phyloP scores from a whole-genome alignment of 2,329 filamentous ascomycete genomes.

The Lasiodiplodia theobromae region DNA sequence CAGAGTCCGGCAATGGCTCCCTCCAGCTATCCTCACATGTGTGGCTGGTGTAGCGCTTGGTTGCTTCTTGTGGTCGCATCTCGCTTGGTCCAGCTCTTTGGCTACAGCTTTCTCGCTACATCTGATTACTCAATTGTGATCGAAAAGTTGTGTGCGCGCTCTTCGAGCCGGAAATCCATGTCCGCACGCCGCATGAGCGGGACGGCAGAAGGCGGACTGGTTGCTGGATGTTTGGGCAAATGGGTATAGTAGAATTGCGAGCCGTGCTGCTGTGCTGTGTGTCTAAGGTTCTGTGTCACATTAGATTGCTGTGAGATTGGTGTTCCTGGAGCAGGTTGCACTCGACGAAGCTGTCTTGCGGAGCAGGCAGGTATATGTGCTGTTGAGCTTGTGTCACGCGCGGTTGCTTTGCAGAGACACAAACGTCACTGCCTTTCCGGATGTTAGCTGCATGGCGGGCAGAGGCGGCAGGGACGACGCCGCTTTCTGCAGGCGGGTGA shows the following conservation, averaged over 20 bases:
- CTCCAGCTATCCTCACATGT: too few relatives aligned
- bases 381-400: too few relatives aligned
- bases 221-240: neutral
- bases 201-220: neutral
- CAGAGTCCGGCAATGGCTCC: too few relatives aligned
- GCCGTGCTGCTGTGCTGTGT: neutral
- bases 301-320: neutral
- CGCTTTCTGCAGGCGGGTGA: conserved; percentile 13
- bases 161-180: neutral
- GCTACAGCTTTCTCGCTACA: neutral
- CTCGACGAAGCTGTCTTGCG: neutral
- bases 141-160: neutral
- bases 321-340: neutral
- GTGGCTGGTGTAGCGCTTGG: too few relatives aligned
- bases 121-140: neutral
- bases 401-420: too few relatives aligned
- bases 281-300: neutral
- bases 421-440: too few relatives aligned
- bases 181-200: neutral
- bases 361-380: too few relatives aligned
- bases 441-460: neutral
- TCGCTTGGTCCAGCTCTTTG: conserved; percentile 2
- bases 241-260: neutral
- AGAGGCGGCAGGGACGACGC: neutral
- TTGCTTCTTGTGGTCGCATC: neutral